Base-by-base conservation (phyloP, 2,329 filamentous ascomycete genomes). In the Chalaropsis ovoidea region DNA sequence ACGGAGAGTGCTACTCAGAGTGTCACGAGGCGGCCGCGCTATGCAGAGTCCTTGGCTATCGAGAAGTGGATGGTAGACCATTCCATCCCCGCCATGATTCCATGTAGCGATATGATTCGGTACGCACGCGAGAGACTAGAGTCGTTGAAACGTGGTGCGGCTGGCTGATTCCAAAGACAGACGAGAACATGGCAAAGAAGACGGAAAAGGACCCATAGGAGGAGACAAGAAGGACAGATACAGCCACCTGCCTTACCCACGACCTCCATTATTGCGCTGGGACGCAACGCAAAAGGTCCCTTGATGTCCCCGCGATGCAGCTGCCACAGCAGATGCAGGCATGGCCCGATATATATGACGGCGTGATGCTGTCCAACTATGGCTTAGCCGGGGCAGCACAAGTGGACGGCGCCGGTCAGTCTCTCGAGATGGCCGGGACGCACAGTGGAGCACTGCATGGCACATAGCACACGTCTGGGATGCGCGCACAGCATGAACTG, bases 231-330 rank as follows among this genome's bases (percentile, higher is more conserved):
- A 31, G 31, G 31, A 31, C 31, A 31, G 31, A 31, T 2, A 31
- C 31, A 31, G 31, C 31, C 31, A 31, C 31, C 31, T 6, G 6
- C 6, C 31, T 2, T 3, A 31, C 31, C 31, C 31, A 31, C 6
- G 3, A 6, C 6, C 31, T 31, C 31, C 6, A 31, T 31, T 31
- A 2, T 31, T 2, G 31, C 31, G n/a, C 45, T 49, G 43, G 19
- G 43, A 8, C 43, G 22, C 45, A 49, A 22, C 45, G 52, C 52
- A 56, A 56, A 56, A 56, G 52, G 15, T 7, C 52, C 52, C 52
- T 35, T 35, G 27, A 27, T 27, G 52, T 13, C n/a, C 13, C 24
- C 52, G 22, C 52, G 52, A 56, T 56, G 17, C 52, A 56, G 24
- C 17, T 31, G 22, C 11, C 22, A 19, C 4, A 8, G 27, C 27